phyloP scores from a whole-genome alignment of 1,139 yeast genomes.

The Dujonia santamariae region DNA sequence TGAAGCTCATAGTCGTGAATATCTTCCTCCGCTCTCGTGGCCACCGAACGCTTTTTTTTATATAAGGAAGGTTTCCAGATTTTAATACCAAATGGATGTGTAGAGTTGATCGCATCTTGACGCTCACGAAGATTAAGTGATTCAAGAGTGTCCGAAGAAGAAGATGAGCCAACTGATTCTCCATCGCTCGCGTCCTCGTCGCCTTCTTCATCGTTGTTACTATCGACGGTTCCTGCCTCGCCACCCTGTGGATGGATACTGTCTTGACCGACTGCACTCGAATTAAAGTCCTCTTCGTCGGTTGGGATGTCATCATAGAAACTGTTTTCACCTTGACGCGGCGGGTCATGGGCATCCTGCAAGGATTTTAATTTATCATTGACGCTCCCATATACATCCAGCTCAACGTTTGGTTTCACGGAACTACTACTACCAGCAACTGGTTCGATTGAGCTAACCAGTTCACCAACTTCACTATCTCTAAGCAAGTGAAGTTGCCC shows the following conservation, averaged over 20 bases:
- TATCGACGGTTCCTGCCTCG: constrained; percentile 17
- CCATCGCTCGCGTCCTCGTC: constrained; percentile 24
- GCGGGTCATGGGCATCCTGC: constrained; percentile 11
- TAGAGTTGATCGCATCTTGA: constrained; percentile 92
- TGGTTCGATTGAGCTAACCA: too few species aligned
- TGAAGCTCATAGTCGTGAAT: constrained; percentile 73
- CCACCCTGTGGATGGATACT: constrained; percentile 6
- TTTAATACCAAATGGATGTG: constrained; percentile 97
- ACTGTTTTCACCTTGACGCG: too few species aligned
- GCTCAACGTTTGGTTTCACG: too few species aligned
- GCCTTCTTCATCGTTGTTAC: constrained; percentile 14
- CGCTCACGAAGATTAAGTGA: constrained; percentile 89
- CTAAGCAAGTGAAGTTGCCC: too few species aligned
- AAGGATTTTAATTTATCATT: constrained; percentile 19
- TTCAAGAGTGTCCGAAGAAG: constrained; percentile 61
- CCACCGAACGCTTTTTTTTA: constrained; percentile 89
- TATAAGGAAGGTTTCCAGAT: constrained; percentile 98
- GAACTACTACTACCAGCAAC: too few species aligned
- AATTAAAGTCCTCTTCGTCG: too few species aligned
- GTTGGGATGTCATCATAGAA: too few species aligned
- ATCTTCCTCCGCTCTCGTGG: constrained; percentile 88
- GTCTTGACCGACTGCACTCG: too few species aligned
- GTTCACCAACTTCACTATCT: too few species aligned
- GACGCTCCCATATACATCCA: too few species aligned
- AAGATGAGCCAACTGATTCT: constrained; percentile 28